Evolutionary conservation across 768 basidiomycete species (phyloP), one percentile per base, ranked within the genome.

Genomic region (Auriscalpium orientale): DNA sequence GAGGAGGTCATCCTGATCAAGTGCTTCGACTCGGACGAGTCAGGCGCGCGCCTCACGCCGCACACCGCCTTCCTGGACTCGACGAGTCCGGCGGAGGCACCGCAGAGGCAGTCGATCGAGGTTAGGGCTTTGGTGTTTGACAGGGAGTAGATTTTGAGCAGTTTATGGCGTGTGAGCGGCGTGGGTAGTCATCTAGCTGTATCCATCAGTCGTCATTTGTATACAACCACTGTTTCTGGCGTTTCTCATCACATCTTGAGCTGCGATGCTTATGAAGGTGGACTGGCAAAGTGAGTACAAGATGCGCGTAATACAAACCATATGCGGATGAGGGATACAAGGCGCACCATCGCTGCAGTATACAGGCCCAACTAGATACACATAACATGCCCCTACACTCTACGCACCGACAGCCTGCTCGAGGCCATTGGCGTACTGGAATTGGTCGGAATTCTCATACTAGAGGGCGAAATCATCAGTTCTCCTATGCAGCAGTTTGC

Each of bases 371-470:
- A 43, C 40, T 15, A 43, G 40, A 43, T 43, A 18, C 18, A 43
- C 4, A 15, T 2, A 43, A 15, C 57, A 70, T 47, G 65, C 66
- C 36, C 49, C 62, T 36, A 64, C 62, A 21, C 57, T 54, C 13
- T 57, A 59, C 35, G 53, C 58, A n/a, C 56, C 36, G 11, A 53
- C 47, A 4, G 49, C 54, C 10, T 48, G 52, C 35, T 71, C 72
- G 12, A 81, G 66, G 4, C 76, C 79, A 64, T 81, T 72, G 13
- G 89, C 89, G 63, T 90, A 90, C 64, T 91, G 88, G 69, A 91
- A 91, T 61, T 89, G 81, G 53, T 75, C 76, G 8, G 89, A 91
- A 62, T 89, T 89, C 69, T 90, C 89, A 62, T 89, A 82, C 89
- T 91, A 5, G 4, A 7, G 28, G 5, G 28, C 28, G 7, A 28